Base-by-base conservation (phyloP, 1,284 basidiomycete species). In the Cutaneotrichosporon daszewskae region DNA sequence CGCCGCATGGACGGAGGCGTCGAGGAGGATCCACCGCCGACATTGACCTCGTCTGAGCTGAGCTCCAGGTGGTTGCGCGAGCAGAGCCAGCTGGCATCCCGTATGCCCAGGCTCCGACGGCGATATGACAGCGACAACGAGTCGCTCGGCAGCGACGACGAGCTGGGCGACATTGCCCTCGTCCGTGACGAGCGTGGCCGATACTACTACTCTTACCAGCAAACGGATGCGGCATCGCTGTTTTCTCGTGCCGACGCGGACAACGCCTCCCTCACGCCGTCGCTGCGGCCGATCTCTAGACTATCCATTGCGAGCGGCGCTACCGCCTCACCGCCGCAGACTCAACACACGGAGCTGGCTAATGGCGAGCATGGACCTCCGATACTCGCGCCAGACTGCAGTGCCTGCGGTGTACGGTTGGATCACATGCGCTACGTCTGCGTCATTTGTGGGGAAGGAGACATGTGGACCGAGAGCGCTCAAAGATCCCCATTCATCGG, bases 341-440 rank as follows among this genome's bases (percentile, higher is more conserved):
- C 13, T 31, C 28, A 31, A 16, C 28, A 11, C 28, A 11, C 39
- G 32, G 3, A 31, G 16, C 25, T 33, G 32, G 17, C 32, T 27
- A 5, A 29, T 31, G 10, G 39, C 33, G 43, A 28, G 7, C 75
- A 67, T 20, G 68, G 72, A 0, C 79, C 80, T 4, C 78, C 79
- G 1, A 77, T 79, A 14, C 75, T 79, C 25, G 79, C 87, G 5
- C 86, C 85, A 0, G 79, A 81, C 49, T 92, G 88, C 66, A 88
- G 87, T 0, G 78, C 80, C 23, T 94, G 88, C 57, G 84, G 84
- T 13, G 64, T 77, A 0, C 60, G 81, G 5, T 73, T 94, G 9
- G 83, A 88, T 45, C 76, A 80, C 17, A 81, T 91, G 67, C 82
- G 86, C 37, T 92, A 92, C 62, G 82, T 90, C 13, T 94, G 88